Evolutionary conservation across 495 filamentous ascomycete species (phyloP), one percentile per base, ranked within the genome.

Genomic region (Xylaria nigripes): DNA sequence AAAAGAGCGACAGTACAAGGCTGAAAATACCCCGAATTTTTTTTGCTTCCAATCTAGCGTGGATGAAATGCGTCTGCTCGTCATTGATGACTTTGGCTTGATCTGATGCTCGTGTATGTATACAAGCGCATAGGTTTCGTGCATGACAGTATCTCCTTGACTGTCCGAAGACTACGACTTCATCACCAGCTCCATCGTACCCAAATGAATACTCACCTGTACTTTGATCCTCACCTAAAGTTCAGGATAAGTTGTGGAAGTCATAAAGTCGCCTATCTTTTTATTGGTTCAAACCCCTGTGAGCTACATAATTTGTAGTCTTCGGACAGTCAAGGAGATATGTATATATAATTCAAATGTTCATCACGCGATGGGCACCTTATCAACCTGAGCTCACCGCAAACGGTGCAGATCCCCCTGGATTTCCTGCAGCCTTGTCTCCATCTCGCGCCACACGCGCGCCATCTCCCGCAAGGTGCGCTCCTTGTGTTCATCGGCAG

Each of bases 401-500:
- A 86, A 62, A 38, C 79, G 69, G 56, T 79, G 72, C 55, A 86
- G 72, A 63, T 85, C 83, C 51, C 65, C 74, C 55, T 71, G 69
- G 1, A 81, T 77, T n/a, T 77, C 74, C 50, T 77, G 72, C 6
- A 85, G 57, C 50, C 83, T 76, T 51, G 62, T 68, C 3, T 69
- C 68, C 64, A 85, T 74, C 40, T 74, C 71, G 0, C 74, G 67
- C 69, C 81, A 86, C n/a, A 78, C 76, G 56, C 77, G 73, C 8
- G 78, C 78, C 69, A 84, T 82, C 69, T 85, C 81, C 44, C 65
- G 70, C 72, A 83, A 79, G 42, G 62, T 70, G 55, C 58, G 67
- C 63, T 72, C 72, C 61, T 72, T 76, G 18, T 47, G 67, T 23
- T 63, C 57, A 12, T 56, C 61, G 1, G 29, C 49, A 6, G 51